Conservation (phyloP, 2,329 filamentous ascomycete species). For the Colletotrichum tropicicola region DNA sequence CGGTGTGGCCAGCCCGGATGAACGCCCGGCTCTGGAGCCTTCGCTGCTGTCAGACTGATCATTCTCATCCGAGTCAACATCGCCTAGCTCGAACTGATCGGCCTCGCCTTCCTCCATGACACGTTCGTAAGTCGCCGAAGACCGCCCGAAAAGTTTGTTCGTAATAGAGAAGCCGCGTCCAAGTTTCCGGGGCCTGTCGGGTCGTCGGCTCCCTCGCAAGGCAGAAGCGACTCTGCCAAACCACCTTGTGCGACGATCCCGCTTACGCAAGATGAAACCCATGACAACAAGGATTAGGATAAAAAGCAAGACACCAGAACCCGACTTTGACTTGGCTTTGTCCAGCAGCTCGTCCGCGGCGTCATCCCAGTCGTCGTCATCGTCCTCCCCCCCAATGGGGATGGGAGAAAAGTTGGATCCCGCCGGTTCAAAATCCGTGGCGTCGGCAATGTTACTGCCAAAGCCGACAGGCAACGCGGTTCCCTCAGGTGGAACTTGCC, state of each 20-base stretch:
- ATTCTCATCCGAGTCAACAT: slow-evolving; percentile 70
- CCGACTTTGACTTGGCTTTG: slow-evolving; percentile 71
- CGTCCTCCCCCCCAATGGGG: slow-evolving; percentile 40
- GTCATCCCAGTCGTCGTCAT: slow-evolving; percentile 63
- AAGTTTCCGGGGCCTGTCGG: slow-evolving; percentile 56
- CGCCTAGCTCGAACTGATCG: slow-evolving; percentile 81
- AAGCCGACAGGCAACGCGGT: slow-evolving; percentile 83
- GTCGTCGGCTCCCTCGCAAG: slow-evolving; percentile 50
- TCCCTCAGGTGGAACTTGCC: slow-evolving; percentile 77
- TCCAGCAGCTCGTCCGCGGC: slow-evolving; percentile 68
- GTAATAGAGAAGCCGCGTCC: slow-evolving; percentile 60
- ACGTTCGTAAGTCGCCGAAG: slow-evolving; percentile 75
- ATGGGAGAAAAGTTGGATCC: slow-evolving; percentile 61
- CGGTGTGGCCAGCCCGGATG: slow-evolving; percentile 75
- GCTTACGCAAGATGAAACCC: slow-evolving; percentile 79
- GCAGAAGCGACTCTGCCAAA: slow-evolving; percentile 60
- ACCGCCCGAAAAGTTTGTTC: slow-evolving; percentile 73
- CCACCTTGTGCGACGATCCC: slow-evolving; percentile 74
- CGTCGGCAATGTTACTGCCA: slow-evolving; percentile 78
- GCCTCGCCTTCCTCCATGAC: slow-evolving; percentile 84
- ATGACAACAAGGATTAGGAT: slow-evolving; percentile 75
- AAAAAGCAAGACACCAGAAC: slow-evolving; percentile 81
- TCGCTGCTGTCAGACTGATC: slow-evolving; percentile 71
- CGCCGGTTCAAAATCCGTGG: slow-evolving; percentile 85
- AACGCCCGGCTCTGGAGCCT: slow-evolving; percentile 62